A percentile compares a stretch with the other conserved stretches of the same genome.
Conservation (phyloP, 768 basidiomycete species). For the Lactarius tabidus region DNA sequence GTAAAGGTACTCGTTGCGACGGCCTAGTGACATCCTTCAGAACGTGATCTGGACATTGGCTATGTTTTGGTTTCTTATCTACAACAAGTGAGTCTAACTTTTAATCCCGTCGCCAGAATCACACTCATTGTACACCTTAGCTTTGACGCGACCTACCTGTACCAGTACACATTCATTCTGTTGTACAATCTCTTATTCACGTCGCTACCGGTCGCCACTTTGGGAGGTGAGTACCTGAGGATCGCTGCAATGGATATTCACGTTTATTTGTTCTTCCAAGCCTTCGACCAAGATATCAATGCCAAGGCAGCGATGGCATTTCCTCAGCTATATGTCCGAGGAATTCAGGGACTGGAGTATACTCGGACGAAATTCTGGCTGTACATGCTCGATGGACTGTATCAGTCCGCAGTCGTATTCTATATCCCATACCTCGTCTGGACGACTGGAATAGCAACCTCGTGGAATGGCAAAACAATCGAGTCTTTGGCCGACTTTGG, state of each 20-base stretch:
- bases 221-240: slow-evolving; percentile 63
- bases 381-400: slow-evolving; percentile 92
- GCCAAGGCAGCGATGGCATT: slow-evolving; percentile 85
- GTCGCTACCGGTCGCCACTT: slow-evolving; percentile 83
- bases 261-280: slow-evolving; percentile 35
- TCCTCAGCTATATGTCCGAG: slow-evolving; percentile 93
- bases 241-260: background rate
- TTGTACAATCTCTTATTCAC: slow-evolving; percentile 93
- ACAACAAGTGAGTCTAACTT: slow-evolving; percentile 58
- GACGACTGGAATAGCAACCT: slow-evolving; percentile 57
- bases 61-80: slow-evolving; percentile 92
- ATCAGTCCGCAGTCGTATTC: slow-evolving; percentile 85
- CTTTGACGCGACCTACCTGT: slow-evolving; percentile 93
- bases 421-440: slow-evolving; percentile 80
- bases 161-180: slow-evolving; percentile 91
- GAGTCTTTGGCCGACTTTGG: slow-evolving; percentile 85
- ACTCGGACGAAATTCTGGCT: slow-evolving; percentile 89
- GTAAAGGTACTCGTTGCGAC: slow-evolving; percentile 11
- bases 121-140: slow-evolving; percentile 38
- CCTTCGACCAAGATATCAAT: slow-evolving; percentile 95
- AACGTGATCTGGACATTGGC: slow-evolving; percentile 92
- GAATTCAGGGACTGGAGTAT: slow-evolving; percentile 91
- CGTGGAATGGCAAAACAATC: slow-evolving; percentile 77
- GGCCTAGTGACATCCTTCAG: slow-evolving; percentile 35
- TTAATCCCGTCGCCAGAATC: background rate